Evolutionary conservation across 805 yeast species (phyloP), one percentile per base, ranked within the genome.

Genomic region (Candida incommunis): DNA sequence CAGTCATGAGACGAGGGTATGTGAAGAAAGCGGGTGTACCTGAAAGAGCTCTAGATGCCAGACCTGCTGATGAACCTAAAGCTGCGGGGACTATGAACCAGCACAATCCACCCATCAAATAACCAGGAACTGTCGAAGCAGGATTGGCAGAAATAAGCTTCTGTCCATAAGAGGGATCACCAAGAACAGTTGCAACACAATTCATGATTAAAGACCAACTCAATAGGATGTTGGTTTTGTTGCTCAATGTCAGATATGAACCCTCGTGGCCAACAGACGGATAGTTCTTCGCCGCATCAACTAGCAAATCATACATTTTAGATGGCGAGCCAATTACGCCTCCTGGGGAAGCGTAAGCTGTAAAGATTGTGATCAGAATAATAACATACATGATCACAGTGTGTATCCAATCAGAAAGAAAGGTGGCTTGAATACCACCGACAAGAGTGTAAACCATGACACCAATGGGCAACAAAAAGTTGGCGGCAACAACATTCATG

Each of bases 391-490:
- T 65, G 44, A 71, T 65, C 24, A 69, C 70, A 0, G 74, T 68
- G 53, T 71, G 76, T 42, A 68, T 64, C 68, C 71, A 72, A 51
- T 72, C 77, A 3, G 76, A 68, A 29, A 72, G 56, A 49, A 72
- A 71, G 2, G 78, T 72, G 4, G 76, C 70, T 47, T 68, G 70
- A 29, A 73, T 56, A 7, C 77, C 78, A 41, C 77, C 77, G 29
- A 68, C 61, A 5, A 68, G 61, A 0, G 77, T 73, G 52, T 72
- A 73, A 23, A 69, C 54, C 46, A 68, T 57, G 18, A 73, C 76
- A 37, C 73, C 71, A 16, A 70, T 49, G 3, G 75, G 75, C 2
- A 71, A 53, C 21, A 72, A 53, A 50, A 70, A 64, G 35, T 66
- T 61, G 2, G 72, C 69, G 13, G 75, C 76, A 24, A 66, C 67